Evolutionary conservation across 1,139 yeast genomes (phyloP).

Genomic region (Spathaspora sp.): DNA sequence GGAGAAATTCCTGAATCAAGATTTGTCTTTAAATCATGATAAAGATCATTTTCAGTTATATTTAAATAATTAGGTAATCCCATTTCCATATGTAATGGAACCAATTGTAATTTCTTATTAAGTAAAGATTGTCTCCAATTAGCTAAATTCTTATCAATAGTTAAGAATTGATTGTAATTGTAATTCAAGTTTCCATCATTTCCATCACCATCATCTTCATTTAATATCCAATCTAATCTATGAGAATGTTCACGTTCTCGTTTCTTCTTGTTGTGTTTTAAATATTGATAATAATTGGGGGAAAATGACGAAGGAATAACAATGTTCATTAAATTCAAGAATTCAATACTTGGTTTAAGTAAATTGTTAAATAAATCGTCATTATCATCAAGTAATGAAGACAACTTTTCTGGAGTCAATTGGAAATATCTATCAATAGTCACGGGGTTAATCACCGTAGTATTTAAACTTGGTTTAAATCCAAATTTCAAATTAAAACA

Average conservation of each 20-base stretch:
- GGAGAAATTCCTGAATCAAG: conserved; percentile 19
- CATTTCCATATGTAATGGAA: conserved; percentile 34
- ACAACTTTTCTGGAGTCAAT: conserved; percentile 47
- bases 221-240: conserved; percentile 44
- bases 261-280: conserved; percentile 27
- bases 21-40: conserved; percentile 24
- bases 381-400: conserved; percentile 29
- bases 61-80: conserved; percentile 33
- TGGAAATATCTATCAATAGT: conserved; percentile 50
- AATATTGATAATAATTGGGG: conserved; percentile 48
- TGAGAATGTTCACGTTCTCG: conserved; percentile 19
- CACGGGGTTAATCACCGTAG: conserved; percentile 51
- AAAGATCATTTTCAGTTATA: conserved; percentile 27
- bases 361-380: conserved; percentile 41
- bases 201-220: conserved; percentile 52
- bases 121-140: conserved; percentile 45
- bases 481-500: conserved; percentile 53
- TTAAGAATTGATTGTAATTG: conserved; percentile 44
- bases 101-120: conserved; percentile 26
- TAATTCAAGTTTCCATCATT: conserved; percentile 52
- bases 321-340: conserved; percentile 44
- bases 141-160: conserved; percentile 44
- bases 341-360: conserved; percentile 46
- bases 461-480: conserved; percentile 47
- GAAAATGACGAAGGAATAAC: conserved; percentile 51